Conservation (phyloP, 1,284 basidiomycete genomes). For the Ceratobasidium sp. region DNA sequence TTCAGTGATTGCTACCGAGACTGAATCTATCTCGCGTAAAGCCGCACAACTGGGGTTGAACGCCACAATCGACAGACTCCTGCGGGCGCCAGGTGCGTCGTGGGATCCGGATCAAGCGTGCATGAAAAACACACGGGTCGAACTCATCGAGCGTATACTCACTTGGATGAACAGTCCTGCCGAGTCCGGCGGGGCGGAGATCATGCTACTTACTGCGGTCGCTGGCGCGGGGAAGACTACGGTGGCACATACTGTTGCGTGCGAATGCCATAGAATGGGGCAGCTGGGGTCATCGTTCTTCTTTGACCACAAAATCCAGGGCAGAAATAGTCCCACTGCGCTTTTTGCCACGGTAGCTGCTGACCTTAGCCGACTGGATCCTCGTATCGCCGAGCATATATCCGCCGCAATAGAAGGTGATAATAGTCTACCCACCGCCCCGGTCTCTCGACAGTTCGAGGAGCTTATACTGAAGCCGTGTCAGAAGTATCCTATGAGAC, state of each 20-base stretch:
- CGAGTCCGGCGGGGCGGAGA: background rate
- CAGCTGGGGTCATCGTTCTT: slow-evolving; percentile 47
- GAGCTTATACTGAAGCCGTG: slow-evolving; percentile 18
- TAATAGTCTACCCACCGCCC: background rate
- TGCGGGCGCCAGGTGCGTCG: background rate
- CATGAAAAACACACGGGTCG: background rate
- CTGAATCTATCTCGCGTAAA: background rate
- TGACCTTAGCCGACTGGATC: background rate
- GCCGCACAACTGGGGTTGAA: background rate
- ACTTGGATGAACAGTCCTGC: background rate
- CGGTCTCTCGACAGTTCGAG: background rate
- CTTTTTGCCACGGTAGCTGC: slow-evolving; percentile 13
- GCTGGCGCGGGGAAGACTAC: slow-evolving; percentile 49
- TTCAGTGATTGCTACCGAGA: background rate
- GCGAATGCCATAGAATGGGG: background rate
- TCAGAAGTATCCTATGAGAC: background rate
- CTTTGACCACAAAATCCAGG: slow-evolving; percentile 1
- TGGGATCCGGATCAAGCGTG: slow-evolving; percentile 6
- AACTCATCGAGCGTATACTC: background rate
- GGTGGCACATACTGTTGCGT: slow-evolving; percentile 19
- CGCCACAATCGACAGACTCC: slow-evolving; percentile 17
- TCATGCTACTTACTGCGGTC: slow-evolving; percentile 45
- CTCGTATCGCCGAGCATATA: background rate
- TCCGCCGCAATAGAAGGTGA: background rate
- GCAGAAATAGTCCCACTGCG: background rate